A percentile compares a stretch with the other conserved stretches of the same genome.
phyloP scores from a whole-genome alignment of 805 yeast genomes.

The Kodamaea hsintzibuensis region DNA sequence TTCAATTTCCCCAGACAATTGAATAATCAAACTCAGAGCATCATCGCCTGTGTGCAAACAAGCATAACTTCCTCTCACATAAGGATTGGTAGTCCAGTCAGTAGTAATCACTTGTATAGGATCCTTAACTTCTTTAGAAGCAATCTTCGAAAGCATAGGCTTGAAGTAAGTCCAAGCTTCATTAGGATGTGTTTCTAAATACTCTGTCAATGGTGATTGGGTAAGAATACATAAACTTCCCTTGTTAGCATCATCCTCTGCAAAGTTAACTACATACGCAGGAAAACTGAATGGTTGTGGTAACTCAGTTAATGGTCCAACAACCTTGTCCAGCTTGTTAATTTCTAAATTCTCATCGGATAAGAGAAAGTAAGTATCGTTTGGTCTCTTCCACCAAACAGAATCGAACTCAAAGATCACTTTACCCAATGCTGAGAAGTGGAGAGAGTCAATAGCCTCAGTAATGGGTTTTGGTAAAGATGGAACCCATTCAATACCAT shows the following conservation, averaged over 20 bases:
- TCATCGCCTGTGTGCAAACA: conserved; percentile 71
- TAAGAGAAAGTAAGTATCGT: conserved; percentile 47
- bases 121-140: conserved; percentile 18
- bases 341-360: conserved; percentile 23
- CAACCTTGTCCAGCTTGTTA: background rate
- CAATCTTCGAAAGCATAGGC: conserved; percentile 48
- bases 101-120: conserved; percentile 47
- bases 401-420: conserved; percentile 42
- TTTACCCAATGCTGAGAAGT: conserved; percentile 44
- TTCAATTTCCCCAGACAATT: conserved; percentile 49
- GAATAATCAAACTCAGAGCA: conserved; percentile 61
- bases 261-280: conserved; percentile 57
- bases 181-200: conserved; percentile 49
- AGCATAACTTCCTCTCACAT: conserved; percentile 77
- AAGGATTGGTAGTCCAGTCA: conserved; percentile 81
- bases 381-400: conserved; percentile 44
- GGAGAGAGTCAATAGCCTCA: conserved; percentile 25
- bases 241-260: conserved; percentile 20
- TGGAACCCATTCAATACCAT: conserved; percentile 58
- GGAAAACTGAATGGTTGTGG: conserved; percentile 62
- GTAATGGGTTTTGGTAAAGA: conserved; percentile 47
- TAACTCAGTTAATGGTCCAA: conserved; percentile 11
- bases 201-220: conserved; percentile 73
- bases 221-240: conserved; percentile 61
- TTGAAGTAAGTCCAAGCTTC: conserved; percentile 58